Conservation (phyloP, 352 stramenopile genomes). For the Pythium monospermum region DNA sequence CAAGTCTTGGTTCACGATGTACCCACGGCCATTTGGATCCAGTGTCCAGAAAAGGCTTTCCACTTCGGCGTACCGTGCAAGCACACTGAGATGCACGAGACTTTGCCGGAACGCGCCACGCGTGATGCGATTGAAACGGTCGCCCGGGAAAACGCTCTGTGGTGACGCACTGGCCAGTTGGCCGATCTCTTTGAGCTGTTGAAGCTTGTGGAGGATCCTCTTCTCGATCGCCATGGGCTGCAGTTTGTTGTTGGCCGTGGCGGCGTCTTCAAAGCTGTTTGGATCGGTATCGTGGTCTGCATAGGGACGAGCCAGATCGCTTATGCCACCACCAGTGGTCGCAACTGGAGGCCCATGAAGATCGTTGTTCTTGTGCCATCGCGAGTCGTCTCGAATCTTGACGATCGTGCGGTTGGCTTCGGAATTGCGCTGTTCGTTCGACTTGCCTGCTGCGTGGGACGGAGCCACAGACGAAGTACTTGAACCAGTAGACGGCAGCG, state of each 20-base stretch:
- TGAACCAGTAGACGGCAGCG: not conserved
- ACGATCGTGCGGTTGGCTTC: conserved; percentile 61
- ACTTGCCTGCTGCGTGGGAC: conserved; percentile 54
- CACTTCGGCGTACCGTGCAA: conserved; percentile 62
- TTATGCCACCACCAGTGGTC: too few relatives aligned
- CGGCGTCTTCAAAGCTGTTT: conserved; percentile 28
- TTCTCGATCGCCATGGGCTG: conserved; percentile 40
- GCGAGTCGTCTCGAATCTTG: conserved; percentile 63
- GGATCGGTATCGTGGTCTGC: conserved; percentile 10
- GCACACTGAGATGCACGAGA: conserved; percentile 56
- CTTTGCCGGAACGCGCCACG: conserved; percentile 66
- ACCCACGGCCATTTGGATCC: conserved; percentile 56
- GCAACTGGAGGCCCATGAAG: conserved; percentile 14
- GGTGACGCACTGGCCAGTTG: conserved; percentile 42
- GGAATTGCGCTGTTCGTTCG: conserved; percentile 66
- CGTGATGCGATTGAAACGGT: conserved; percentile 67
- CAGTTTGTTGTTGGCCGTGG: conserved; percentile 18
- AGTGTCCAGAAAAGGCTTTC: conserved; percentile 73
- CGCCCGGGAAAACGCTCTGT: conserved; percentile 61
- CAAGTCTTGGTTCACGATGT: conserved; percentile 49
- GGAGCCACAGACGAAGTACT: not conserved
- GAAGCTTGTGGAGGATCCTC: conserved; percentile 51
- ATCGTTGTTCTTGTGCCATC: conserved; percentile 49
- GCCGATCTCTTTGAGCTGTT: conserved; percentile 59
- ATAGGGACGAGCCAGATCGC: too few relatives aligned